Evolutionary conservation across 352 stramenopile species (phyloP), one percentile per base, ranked within the genome.

Genomic region (Phytophthora constricta): DNA sequence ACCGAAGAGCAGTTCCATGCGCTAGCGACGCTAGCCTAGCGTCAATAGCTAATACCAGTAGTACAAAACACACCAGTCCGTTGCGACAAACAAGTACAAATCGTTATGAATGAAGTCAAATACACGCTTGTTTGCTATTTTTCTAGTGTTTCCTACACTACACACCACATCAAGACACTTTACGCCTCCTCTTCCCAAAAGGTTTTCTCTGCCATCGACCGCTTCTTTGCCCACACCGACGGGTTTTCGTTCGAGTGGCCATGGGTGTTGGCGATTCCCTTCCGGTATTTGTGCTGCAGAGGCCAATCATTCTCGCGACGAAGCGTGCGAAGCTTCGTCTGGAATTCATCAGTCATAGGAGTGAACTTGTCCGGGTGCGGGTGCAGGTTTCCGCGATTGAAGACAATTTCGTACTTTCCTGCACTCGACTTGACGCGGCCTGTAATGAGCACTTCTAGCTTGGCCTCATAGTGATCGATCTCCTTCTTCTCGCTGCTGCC

Each of bases 381-480:
- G 54, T 85, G 76, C 61, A 91, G 53, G 59, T 89, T 91, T 13
- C 82, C 80, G 31, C 80, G 75, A 72, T 90, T 91, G 58, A 90
- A 91, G 19, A 86, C 75, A 26, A 90, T 51, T 16, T 70, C 56
- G 33, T 66, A 68, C 13, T 73, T 53, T n/a, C 27, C 61, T 14
- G 16, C 20, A 14, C 26, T 57, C 20, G 52, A 11, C 39, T 76
- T 47, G 5, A 62, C 20, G 27, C 82, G 78, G 1, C 82, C 82
- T 0, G 80, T 89, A 59, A 91, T 62, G 20, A 88, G 62, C 23
- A 82, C 68, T 31, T 72, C 23, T 31, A 89, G 41, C 68, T 91
- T 91, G 34, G 65, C 65, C 19, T 89, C 80, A 33, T 84, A 89
- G 42, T 77, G 33, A 1, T 60, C 41, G 31, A 86, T 56, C 19